Evolutionary conservation across 139 green algal genomes (phyloP).

Genomic region (Volvox reticuliferus): DNA sequence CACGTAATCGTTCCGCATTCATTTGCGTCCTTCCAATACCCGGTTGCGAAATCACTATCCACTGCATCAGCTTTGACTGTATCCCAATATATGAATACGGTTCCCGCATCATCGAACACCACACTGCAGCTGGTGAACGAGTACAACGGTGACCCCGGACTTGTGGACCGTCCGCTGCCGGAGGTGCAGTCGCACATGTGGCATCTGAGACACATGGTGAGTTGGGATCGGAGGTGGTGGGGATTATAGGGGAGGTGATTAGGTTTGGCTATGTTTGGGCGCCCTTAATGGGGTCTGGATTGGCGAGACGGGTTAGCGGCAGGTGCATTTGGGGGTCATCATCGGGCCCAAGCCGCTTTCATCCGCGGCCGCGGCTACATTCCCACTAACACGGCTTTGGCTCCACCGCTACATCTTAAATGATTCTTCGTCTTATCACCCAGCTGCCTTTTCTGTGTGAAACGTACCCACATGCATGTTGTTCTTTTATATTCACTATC

Average conservation of each 20-base stretch:
- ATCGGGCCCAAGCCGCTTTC: too few relatives aligned
- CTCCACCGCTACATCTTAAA: neutral
- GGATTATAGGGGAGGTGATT: neutral
- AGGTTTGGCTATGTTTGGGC: neutral
- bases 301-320: neutral
- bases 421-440: neutral
- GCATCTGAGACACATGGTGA: slow-evolving; percentile 60
- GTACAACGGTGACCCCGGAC: slow-evolving; percentile 50
- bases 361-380: too few relatives aligned
- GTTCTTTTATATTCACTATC: neutral
- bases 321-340: too few relatives aligned
- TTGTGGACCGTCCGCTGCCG: slow-evolving; percentile 51
- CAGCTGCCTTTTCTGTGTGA: neutral
- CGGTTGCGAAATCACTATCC: too few relatives aligned
- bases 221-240: neutral
- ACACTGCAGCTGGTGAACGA: slow-evolving; percentile 42
- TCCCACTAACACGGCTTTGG: neutral
- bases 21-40: too few relatives aligned
- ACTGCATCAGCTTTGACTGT: too few relatives aligned
- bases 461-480: neutral
- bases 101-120: too few relatives aligned
- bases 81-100: too few relatives aligned
- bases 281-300: neutral
- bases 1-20: too few relatives aligned
- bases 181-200: slow-evolving; percentile 64